Conservation (phyloP, 1,284 basidiomycete species). For the Hypsizygus ulmarius region DNA sequence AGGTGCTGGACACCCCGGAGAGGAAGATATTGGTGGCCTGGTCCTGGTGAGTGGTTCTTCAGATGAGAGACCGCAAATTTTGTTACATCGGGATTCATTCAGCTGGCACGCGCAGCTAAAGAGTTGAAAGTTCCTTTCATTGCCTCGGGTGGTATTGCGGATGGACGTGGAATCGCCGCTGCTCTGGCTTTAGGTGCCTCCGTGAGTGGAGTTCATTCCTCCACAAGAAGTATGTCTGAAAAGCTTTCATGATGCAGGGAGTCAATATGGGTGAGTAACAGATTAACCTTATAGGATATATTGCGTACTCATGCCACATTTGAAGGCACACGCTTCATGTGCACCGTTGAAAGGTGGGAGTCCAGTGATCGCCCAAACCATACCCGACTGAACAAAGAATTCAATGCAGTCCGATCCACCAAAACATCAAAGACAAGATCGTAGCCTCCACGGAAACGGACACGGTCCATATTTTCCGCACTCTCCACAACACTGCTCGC, state of each 20-base stretch:
- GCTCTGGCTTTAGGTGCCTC: conserved; percentile 81
- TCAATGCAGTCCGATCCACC: conserved; percentile 70
- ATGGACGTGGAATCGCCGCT: conserved; percentile 80
- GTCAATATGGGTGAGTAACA: conserved; percentile 75
- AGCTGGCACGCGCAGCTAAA: conserved; percentile 86
- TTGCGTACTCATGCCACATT: not conserved
- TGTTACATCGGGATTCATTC: not conserved
- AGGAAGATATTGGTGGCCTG: conserved; percentile 92
- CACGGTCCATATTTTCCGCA: conserved; percentile 88
- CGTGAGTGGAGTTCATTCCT: conserved; percentile 42
- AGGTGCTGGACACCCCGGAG: conserved; percentile 93
- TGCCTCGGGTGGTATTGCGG: conserved; percentile 85
- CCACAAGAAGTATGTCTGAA: not conserved
- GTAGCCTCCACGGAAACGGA: conserved; percentile 81
- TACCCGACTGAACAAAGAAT: not conserved
- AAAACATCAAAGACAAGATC: conserved; percentile 89
- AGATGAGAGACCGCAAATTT: not conserved
- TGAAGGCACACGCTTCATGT: conserved; percentile 83
- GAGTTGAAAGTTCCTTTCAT: conserved; percentile 86
- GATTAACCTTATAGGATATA: not conserved
- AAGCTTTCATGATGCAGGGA: conserved; percentile 45
- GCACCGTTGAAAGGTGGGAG: conserved; percentile 67
- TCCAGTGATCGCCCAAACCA: not conserved
- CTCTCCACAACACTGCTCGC: conserved; percentile 82
- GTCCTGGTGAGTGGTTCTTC: conserved; percentile 59